Conservation (phyloP, 2,329 filamentous ascomycete species). For the Colletotrichum sp. region DNA sequence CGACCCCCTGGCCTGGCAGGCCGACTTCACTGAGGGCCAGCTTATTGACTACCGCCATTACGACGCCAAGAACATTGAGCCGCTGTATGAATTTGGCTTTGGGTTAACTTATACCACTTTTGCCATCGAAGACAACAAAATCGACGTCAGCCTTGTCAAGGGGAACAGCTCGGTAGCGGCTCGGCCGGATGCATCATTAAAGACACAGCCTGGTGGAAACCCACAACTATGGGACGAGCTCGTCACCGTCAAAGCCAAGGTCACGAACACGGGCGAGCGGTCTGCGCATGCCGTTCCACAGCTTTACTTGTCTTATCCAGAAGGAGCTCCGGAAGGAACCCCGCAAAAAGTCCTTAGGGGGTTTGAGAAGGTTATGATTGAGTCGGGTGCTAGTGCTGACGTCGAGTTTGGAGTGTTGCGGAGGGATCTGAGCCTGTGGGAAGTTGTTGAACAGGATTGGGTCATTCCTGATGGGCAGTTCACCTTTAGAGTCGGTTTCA, state of each 20-base stretch:
- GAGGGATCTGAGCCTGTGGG: constrained; percentile 57
- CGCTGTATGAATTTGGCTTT: constrained; percentile 59
- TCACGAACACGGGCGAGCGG: constrained; percentile 67
- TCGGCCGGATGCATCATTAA: neutral
- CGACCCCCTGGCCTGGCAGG: constrained; percentile 54
- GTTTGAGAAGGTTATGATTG: constrained; percentile 49
- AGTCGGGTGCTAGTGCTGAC: constrained; percentile 36
- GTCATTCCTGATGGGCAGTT: constrained; percentile 42
- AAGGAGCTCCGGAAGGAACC: neutral
- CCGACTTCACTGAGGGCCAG: constrained; percentile 55
- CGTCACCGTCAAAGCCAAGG: constrained; percentile 58
- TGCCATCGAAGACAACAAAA: constrained; percentile 23
- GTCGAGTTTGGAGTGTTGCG: constrained; percentile 47
- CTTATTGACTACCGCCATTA: constrained; percentile 63
- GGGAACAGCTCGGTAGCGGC: neutral
- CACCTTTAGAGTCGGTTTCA: neutral
- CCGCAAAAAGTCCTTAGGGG: constrained; percentile 46
- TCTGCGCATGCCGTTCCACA: constrained; percentile 58
- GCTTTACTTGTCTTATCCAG: constrained; percentile 49
- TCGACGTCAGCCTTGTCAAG: neutral
- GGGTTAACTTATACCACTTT: constrained; percentile 62
- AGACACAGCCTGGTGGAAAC: constrained; percentile 45
- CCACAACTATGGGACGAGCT: constrained; percentile 65
- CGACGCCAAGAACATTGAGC: constrained; percentile 50
- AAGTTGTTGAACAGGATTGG: constrained; percentile 51